Evolutionary conservation across 805 yeast species (phyloP).

Genomic region (Schwanniomyces sp.): DNA sequence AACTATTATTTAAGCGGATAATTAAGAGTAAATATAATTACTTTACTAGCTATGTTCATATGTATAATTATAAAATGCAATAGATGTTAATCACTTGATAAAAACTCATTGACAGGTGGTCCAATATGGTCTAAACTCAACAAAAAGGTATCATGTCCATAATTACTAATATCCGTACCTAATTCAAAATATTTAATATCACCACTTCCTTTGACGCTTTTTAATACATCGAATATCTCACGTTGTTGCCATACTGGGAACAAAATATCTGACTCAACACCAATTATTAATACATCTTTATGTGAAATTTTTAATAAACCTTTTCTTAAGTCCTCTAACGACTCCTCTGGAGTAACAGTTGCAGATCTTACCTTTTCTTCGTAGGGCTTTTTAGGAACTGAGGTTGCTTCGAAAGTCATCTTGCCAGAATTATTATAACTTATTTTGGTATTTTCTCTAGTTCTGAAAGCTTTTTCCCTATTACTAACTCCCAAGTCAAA

Average conservation of each 20-base stretch:
- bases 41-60: neutral
- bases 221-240: slow-evolving; percentile 68
- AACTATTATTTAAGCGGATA: slow-evolving; percentile 33
- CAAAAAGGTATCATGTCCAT: slow-evolving; percentile 90
- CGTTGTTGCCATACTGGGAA: slow-evolving; percentile 95
- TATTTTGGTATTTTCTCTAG: slow-evolving; percentile 39
- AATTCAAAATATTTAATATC: slow-evolving; percentile 66
- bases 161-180: slow-evolving; percentile 72
- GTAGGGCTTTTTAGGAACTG: slow-evolving; percentile 53
- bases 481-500: slow-evolving; percentile 70
- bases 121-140: slow-evolving; percentile 81
- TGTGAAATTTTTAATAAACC: slow-evolving; percentile 67
- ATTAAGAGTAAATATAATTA: neutral
- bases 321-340: slow-evolving; percentile 56
- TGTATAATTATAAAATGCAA: neutral
- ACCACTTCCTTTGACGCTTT: slow-evolving; percentile 23
- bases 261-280: slow-evolving; percentile 89
- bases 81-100: slow-evolving; percentile 19
- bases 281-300: slow-evolving; percentile 72
- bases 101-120: slow-evolving; percentile 64
- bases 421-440: slow-evolving; percentile 14
- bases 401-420: slow-evolving; percentile 9
- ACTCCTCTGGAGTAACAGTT: slow-evolving; percentile 52
- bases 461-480: slow-evolving; percentile 41
- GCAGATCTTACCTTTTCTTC: slow-evolving; percentile 49